These are phyloP conservation scores for Microdochium nivale DNA, from an alignment of 2,329 filamentous ascomycete genomes.

Conservation along the genomic window DNA sequence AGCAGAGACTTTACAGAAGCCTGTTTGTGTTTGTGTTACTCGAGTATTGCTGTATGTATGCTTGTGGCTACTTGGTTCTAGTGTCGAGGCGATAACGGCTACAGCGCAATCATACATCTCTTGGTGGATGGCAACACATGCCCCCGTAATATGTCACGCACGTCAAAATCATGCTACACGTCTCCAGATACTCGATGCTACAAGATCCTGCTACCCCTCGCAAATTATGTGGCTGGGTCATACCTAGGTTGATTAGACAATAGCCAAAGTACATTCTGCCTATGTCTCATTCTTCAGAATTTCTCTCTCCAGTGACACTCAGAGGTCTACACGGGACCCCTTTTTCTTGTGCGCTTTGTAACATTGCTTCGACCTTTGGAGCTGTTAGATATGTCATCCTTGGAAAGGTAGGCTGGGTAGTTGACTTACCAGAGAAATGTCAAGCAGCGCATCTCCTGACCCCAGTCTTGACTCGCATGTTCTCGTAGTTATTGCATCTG, in stretches of 20 bases:
- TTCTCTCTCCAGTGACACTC: neutral
- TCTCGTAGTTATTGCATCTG: neutral
- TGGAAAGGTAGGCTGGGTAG: neutral
- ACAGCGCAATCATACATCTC: neutral
- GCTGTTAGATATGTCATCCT: neutral
- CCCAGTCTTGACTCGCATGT: neutral
- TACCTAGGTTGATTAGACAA: neutral
- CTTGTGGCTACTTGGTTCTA: neutral
- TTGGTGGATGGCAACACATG: neutral
- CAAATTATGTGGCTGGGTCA: no score
- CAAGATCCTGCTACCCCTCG: no score
- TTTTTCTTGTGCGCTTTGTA: neutral
- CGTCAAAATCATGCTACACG: no score
- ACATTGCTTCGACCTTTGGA: neutral
- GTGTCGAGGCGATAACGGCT: neutral
- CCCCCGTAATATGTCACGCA: no score
- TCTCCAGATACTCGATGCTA: no score
- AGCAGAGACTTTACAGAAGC: neutral
- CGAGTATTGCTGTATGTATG: neutral
- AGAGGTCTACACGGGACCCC: neutral
- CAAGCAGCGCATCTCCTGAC: neutral
- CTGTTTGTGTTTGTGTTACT: neutral
- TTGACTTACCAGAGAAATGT: neutral
- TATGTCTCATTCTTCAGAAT: neutral
- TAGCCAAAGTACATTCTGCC: neutral